Conservation (phyloP, 176 grass and related monocot genomes). For the Luzula sylvatica region DNA sequence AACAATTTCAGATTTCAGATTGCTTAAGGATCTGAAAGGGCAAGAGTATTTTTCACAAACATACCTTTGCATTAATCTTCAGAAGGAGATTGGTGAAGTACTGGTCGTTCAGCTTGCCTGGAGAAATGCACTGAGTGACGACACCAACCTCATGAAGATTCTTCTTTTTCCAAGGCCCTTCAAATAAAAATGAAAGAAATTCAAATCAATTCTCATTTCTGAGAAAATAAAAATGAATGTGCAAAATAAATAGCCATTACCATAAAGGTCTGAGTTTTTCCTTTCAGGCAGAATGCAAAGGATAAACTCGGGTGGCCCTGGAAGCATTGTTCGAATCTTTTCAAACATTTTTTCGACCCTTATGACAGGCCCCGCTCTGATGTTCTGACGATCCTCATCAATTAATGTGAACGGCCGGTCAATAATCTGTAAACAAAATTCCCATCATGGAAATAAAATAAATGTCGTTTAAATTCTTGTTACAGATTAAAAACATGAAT, state of each 20-base stretch:
- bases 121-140: constrained; percentile 77
- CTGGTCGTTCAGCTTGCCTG: constrained; percentile 77
- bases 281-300: constrained; percentile 85
- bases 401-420: constrained; percentile 48
- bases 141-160: constrained; percentile 87
- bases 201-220: no score
- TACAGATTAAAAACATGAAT: constrained; percentile 4
- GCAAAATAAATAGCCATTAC: constrained; percentile 17
- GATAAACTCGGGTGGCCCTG: constrained; percentile 54
- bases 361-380: constrained; percentile 51
- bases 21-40: constrained; percentile 3
- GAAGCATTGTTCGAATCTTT: constrained; percentile 52
- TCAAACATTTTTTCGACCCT: constrained; percentile 88
- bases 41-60: constrained; percentile 3
- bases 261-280: constrained; percentile 86
- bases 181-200: neutral
- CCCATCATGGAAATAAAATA: constrained; percentile 14
- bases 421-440: constrained; percentile 39
- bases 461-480: no score
- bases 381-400: constrained; percentile 61
- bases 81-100: constrained; percentile 92
- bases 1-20: constrained; percentile 18
- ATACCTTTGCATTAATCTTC: constrained; percentile 94
- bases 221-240: no score
- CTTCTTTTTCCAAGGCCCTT: constrained; percentile 98